Evolutionary conservation across 805 yeast genomes (phyloP).

Genomic region (Candida yuanshanica): DNA sequence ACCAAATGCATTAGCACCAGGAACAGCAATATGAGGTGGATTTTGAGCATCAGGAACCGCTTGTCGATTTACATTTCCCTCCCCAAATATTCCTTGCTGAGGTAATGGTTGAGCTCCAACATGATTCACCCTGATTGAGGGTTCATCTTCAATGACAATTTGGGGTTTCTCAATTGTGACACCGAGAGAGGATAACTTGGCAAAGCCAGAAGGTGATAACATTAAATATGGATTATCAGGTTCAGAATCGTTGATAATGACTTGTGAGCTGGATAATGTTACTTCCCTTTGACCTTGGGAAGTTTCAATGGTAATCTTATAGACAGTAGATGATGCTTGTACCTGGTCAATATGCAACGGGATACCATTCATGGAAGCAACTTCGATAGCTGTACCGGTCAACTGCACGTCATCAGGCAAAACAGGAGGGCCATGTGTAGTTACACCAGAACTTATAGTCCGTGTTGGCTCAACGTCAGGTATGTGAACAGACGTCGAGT

Average conservation of each 20-base stretch:
- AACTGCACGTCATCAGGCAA: slow-evolving; percentile 14
- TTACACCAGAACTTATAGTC: neutral
- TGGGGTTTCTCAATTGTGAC: slow-evolving; percentile 16
- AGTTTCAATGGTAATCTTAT: slow-evolving; percentile 13
- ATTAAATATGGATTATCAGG: slow-evolving; percentile 22
- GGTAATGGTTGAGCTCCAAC: neutral
- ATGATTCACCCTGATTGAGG: neutral
- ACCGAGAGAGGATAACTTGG: slow-evolving; percentile 16
- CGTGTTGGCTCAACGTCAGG: neutral
- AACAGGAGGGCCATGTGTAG: slow-evolving; percentile 1
- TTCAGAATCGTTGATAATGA: slow-evolving; percentile 20
- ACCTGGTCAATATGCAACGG: slow-evolving; percentile 18
- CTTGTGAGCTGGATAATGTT: slow-evolving; percentile 21
- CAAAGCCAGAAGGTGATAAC: slow-evolving; percentile 24
- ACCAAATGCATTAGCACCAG: neutral
- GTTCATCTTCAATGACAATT: neutral
- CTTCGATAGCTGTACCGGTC: slow-evolving; percentile 19
- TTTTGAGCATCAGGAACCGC: neutral
- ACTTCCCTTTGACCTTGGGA: slow-evolving; percentile 12
- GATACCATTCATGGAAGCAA: slow-evolving; percentile 17
- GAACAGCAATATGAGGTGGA: neutral
- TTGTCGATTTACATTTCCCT: too few species aligned
- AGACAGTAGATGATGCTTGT: slow-evolving; percentile 6
- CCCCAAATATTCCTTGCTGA: neutral
- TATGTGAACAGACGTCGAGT: neutral